Percentiles rank a stretch among this genome's conserved stretches.
These are phyloP conservation scores for Meredithiella fracta DNA, from an alignment of 2,329 filamentous ascomycete genomes.

Conservation along the genomic window DNA sequence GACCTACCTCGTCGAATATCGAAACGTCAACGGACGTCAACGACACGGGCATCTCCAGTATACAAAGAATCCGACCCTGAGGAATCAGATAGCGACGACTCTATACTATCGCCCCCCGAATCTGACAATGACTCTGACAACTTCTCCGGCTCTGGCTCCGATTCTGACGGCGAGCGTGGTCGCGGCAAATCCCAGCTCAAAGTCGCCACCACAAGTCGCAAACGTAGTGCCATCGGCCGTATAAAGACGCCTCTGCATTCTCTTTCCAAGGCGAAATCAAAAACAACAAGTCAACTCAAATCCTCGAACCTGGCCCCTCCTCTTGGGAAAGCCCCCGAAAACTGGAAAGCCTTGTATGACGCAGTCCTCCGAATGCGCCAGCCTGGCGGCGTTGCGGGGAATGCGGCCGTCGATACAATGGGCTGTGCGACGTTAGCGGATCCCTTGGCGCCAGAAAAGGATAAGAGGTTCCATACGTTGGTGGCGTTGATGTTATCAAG, in stretches of 20 bases:
- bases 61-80: background rate
- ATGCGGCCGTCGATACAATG: conserved; percentile 94
- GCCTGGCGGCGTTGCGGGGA: conserved; percentile 35
- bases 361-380: conserved; percentile 61
- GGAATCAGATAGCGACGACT: background rate
- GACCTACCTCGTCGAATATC: background rate
- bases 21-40: background rate
- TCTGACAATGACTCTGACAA: background rate
- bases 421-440: conserved; percentile 68
- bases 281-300: conserved; percentile 18
- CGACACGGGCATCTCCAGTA: background rate
- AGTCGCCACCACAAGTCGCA: background rate
- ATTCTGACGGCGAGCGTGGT: background rate
- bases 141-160: background rate
- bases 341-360: conserved; percentile 73
- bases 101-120: background rate
- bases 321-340: conserved; percentile 42
- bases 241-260: background rate
- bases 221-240: background rate
- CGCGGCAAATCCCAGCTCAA: background rate
- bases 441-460: conserved; percentile 30
- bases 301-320: background rate
- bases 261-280: conserved; percentile 14
- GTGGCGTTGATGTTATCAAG: conserved; percentile 79
- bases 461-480: conserved; percentile 69